These are phyloP conservation scores for Coniferiporia weirii DNA, from an alignment of 1,284 basidiomycete genomes.

Conservation along the genomic window DNA sequence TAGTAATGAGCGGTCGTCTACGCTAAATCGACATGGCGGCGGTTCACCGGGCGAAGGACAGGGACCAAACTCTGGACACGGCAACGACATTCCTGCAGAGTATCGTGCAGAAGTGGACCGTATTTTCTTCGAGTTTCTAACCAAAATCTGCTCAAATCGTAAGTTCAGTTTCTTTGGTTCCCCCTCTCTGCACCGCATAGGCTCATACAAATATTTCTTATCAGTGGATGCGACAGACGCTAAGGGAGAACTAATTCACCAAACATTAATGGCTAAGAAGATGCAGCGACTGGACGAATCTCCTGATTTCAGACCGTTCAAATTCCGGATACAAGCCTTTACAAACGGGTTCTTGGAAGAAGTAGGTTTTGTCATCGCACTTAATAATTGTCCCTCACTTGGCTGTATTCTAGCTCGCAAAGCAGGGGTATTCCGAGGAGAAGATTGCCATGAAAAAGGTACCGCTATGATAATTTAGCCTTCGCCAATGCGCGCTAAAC, in stretches of 20 bases:
- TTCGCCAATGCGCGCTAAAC: conserved; percentile 20
- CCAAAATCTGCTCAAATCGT: conserved; percentile 88
- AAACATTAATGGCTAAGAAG: conserved; percentile 98
- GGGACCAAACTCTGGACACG: conserved; percentile 30
- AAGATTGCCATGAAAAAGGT: conserved; percentile 89
- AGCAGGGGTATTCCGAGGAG: conserved; percentile 77
- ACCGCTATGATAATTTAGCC: conserved; percentile 22
- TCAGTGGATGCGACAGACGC: conserved; percentile 88
- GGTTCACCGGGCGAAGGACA: conserved; percentile 21
- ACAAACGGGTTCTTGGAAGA: conserved; percentile 95
- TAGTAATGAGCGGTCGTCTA: conserved; percentile 10
- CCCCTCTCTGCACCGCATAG: conserved; percentile 1
- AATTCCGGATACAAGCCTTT: conserved; percentile 98
- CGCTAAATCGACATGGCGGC: not conserved
- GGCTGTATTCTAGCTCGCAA: conserved; percentile 50
- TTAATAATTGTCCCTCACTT: conserved; percentile 18
- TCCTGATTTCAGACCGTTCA: conserved; percentile 96
- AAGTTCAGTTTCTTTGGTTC: conserved; percentile 32
- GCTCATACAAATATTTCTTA: conserved; percentile 13
- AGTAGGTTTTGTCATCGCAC: conserved; percentile 35
- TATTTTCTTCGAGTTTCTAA: conserved; percentile 90
- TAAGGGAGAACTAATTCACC: conserved; percentile 96
- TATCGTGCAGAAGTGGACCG: conserved; percentile 80
- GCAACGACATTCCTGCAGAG: conserved; percentile 74
- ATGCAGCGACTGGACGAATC: conserved; percentile 96